Conservation (phyloP, 2,329 filamentous ascomycete species). For the Ophiostoma himal-ulmi region DNA sequence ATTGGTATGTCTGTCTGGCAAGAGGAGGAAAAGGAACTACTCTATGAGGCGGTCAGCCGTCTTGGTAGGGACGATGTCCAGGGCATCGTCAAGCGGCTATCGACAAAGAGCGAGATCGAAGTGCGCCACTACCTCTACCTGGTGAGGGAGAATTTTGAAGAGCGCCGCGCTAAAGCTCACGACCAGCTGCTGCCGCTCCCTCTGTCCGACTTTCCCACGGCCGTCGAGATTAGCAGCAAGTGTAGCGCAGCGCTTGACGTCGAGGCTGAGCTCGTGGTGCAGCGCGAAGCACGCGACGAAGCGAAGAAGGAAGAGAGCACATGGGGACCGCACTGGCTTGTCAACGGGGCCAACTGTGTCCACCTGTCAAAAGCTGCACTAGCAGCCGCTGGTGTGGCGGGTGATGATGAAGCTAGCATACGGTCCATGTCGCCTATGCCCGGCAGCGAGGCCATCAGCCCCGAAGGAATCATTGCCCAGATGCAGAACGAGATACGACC, state of each 20-base stretch:
- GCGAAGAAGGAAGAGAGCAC: conserved; percentile 52
- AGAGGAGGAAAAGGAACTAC: conserved; percentile 58
- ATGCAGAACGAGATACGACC: conserved; percentile 4
- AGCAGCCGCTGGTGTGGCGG: conserved; percentile 18
- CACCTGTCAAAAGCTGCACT: conserved; percentile 14
- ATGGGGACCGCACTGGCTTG: conserved; percentile 62
- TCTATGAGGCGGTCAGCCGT: conserved; percentile 61
- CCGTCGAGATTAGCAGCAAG: conserved; percentile 62
- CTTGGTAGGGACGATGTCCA: conserved; percentile 58
- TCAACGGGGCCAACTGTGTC: conserved; percentile 40
- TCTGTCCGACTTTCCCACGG: conserved; percentile 58
- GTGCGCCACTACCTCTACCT: conserved; percentile 63
- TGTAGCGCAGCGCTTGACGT: conserved; percentile 62
- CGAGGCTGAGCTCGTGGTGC: conserved; percentile 60
- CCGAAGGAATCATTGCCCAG: not conserved
- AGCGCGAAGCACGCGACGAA: conserved; percentile 59
- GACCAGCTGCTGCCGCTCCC: conserved; percentile 35
- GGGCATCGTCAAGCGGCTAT: conserved; percentile 56
- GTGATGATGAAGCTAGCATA: conserved; percentile 5
- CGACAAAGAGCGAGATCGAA: conserved; percentile 68
- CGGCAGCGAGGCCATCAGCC: not conserved
- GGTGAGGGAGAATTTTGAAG: conserved; percentile 47
- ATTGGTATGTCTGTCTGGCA: conserved; percentile 69
- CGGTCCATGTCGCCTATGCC: not conserved
- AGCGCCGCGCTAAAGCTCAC: conserved; percentile 26